Evolutionary conservation across 176 grass and related monocot genomes (phyloP), one percentile per base, ranked within the genome.

Genomic region (Cenchrus purpureus): DNA sequence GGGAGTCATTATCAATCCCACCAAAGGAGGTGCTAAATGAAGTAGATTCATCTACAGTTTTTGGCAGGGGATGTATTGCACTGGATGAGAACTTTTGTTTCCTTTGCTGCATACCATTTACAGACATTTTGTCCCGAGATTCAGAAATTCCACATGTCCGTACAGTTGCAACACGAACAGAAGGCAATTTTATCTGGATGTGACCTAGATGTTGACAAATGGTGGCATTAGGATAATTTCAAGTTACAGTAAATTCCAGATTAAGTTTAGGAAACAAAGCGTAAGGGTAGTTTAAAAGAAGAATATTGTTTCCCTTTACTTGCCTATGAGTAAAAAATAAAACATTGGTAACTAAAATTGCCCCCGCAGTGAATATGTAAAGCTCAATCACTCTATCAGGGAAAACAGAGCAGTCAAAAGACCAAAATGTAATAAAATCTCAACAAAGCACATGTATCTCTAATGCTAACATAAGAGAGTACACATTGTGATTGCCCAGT

Each of bases 1-100:
- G 65, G 71, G 89, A 84, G 22, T 66, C 87, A 51, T 74, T 67
- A 82, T 71, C 84, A 77, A 87, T 79, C 73, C 82, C 78, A 89
- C 70, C n/a, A 55, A 77, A 48, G 16, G 42, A 83, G 43, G 55
- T 68, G 78, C 68, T 80, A 80, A 13, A 64, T 1, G 45, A 71
- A 82, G 53, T 81, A 55, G 76, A 80, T 42, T 80, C 79, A 20
- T 75, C 46, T 62, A 80, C 69, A 69, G 64, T 40, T 80, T 87
- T 87, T 0, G 37, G 78, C 13, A 70, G 43, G 14, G 67, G 45
- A 84, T 84, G 77, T 20, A 65, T 70, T 70, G 69, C 81, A 70
- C 68, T 63, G 48, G 37, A 46, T 43, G 34, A 81, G 60, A 45
- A 62, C 25, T 87, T 82, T 2, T 45, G 64, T 64, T 76, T 87